Conservation (phyloP, 805 yeast genomes). For the Pichia paraexigua region DNA sequence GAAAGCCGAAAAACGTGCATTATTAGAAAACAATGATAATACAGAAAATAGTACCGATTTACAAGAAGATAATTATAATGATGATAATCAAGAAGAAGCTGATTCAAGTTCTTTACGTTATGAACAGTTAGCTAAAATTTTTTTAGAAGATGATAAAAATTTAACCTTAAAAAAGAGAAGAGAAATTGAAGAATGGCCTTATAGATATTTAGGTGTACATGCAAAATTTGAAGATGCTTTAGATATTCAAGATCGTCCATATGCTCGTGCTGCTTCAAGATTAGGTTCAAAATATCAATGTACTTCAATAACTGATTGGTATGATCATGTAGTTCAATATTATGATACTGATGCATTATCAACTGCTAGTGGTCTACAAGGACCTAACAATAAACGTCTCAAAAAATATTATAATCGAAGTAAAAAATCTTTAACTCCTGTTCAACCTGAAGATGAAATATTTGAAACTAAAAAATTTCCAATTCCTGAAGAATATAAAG, state of each 20-base stretch:
- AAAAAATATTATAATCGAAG: slow-evolving; percentile 20
- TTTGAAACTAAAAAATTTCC: slow-evolving; percentile 15
- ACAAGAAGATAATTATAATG: neutral
- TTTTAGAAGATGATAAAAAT: slow-evolving; percentile 38
- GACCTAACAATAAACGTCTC: slow-evolving; percentile 14
- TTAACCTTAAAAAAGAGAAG: slow-evolving; percentile 40
- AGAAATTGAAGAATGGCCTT: slow-evolving; percentile 69
- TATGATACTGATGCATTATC: slow-evolving; percentile 34
- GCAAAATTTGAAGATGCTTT: slow-evolving; percentile 68
- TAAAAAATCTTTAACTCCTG: slow-evolving; percentile 15
- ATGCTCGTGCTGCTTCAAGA: slow-evolving; percentile 73
- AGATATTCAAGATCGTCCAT: slow-evolving; percentile 69
- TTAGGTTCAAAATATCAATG: slow-evolving; percentile 71
- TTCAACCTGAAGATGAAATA: slow-evolving; percentile 13
- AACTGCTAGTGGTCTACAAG: neutral
- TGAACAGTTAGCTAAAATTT: slow-evolving; percentile 49
- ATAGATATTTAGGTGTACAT: slow-evolving; percentile 71
- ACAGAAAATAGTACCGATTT: neutral
- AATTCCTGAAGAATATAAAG: slow-evolving; percentile 40
- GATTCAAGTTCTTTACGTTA: slow-evolving; percentile 31
- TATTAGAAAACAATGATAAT: neutral
- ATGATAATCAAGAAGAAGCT: slow-evolving; percentile 1
- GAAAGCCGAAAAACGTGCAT: slow-evolving; percentile 1
- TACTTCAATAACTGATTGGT: slow-evolving; percentile 57
- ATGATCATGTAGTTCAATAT: slow-evolving; percentile 56